A percentile compares a stretch with the other conserved stretches of the same genome.
Conservation (phyloP, 2,329 filamentous ascomycete species). For the Xylaria sp. region DNA sequence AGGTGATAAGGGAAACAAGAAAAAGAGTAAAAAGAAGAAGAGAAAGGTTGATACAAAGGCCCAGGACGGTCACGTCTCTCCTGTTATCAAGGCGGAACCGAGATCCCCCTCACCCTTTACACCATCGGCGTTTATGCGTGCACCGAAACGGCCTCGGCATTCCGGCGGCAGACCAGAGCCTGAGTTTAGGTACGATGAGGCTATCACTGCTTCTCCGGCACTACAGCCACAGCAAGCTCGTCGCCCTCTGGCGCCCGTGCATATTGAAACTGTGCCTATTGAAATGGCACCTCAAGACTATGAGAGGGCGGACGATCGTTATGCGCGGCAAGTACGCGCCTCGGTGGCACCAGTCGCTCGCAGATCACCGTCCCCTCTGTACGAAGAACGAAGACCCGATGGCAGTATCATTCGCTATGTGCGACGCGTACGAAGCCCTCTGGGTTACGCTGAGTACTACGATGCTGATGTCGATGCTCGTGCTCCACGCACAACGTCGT, state of each 20-base stretch:
- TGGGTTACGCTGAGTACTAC: constrained; percentile 36
- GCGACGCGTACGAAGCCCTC: constrained; percentile 36
- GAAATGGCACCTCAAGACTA: constrained; percentile 32
- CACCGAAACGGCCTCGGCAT: constrained; percentile 53
- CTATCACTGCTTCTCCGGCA: constrained; percentile 39
- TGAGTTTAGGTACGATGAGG: constrained; percentile 41
- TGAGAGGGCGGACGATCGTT: constrained; percentile 30
- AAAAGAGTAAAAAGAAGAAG: constrained; percentile 51
- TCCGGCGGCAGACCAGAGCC: constrained; percentile 36
- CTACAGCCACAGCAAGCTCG: constrained; percentile 35
- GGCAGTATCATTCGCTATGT: constrained; percentile 33
- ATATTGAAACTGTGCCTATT: constrained; percentile 21
- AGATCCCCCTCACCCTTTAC: constrained; percentile 56
- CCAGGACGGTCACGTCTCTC: constrained; percentile 43
- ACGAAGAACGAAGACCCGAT: constrained; percentile 32
- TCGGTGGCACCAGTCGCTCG: constrained; percentile 28
- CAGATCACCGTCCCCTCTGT: constrained; percentile 27
- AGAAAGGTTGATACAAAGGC: constrained; percentile 47
- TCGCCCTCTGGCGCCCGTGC: constrained; percentile 19
- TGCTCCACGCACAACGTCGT: constrained; percentile 38
- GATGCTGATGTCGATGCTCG: constrained; percentile 34
- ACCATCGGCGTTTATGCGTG: constrained; percentile 47
- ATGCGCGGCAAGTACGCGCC: constrained; percentile 27
- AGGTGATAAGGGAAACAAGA: constrained; percentile 43
- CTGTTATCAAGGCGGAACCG: constrained; percentile 61